These are phyloP conservation scores for Fusarium papillatum DNA, from an alignment of 2,329 filamentous ascomycete species.

Conservation along the genomic window DNA sequence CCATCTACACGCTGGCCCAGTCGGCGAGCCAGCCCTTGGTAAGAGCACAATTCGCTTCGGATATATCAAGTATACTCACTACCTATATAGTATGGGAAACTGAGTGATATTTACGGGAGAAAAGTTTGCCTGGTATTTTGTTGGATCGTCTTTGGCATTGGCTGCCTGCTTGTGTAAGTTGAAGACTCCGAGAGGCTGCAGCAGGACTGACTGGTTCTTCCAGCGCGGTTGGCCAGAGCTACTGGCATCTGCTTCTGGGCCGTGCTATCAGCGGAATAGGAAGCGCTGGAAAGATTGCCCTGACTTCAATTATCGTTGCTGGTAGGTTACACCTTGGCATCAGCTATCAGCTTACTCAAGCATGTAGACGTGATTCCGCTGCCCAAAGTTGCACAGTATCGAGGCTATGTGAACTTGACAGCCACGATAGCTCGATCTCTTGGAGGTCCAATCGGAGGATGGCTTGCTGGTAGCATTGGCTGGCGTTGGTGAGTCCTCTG, in stretches of 20 bases:
- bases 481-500: not conserved
- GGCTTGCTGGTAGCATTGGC: not conserved
- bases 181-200: accelerated
- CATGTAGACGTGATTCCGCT: not conserved
- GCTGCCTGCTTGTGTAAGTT: not conserved
- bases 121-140: not conserved
- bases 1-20: not conserved
- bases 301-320: not conserved
- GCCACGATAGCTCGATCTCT: not conserved
- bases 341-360: not conserved
- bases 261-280: not conserved
- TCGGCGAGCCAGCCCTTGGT: not conserved
- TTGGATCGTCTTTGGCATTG: not conserved
- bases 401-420: not conserved
- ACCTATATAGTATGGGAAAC: not conserved
- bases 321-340: not conserved
- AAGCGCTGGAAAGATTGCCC: not conserved
- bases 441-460: not conserved
- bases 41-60: not conserved
- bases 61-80: not conserved
- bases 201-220: accelerated
- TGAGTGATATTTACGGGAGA: not conserved
- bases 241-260: not conserved
- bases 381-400: not conserved
- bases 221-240: not conserved